phyloP scores from a whole-genome alignment of 2,329 filamentous ascomycete genomes.

The Verruconis gallopava region DNA sequence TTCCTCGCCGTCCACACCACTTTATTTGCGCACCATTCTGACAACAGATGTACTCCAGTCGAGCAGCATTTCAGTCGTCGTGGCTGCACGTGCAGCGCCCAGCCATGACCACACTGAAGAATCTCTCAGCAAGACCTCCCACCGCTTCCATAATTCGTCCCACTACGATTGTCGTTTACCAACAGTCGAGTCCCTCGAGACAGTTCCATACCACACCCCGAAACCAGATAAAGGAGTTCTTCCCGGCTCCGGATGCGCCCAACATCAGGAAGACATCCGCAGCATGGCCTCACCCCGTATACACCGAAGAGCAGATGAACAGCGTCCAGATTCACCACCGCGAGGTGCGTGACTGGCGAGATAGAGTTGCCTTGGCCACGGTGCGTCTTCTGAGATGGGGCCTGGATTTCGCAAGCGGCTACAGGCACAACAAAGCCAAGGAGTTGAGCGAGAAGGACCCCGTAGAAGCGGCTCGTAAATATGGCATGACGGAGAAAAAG shows the following conservation, averaged over 20 bases:
- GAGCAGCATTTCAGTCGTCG: conserved; percentile 1
- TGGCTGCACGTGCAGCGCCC: neutral
- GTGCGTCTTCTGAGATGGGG: conserved; percentile 65
- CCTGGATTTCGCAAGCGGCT: conserved; percentile 72
- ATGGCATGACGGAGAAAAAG: conserved; percentile 65
- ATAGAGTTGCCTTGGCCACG: conserved; percentile 64
- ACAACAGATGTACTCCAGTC: conserved; percentile 8
- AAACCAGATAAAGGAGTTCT: conserved; percentile 30
- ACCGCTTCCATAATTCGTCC: conserved; percentile 2
- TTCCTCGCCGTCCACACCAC: no score
- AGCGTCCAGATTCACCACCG: conserved; percentile 64
- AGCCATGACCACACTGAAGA: conserved; percentile 3
- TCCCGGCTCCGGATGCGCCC: conserved; percentile 31
- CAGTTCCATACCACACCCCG: conserved; percentile 1
- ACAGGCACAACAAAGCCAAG: conserved; percentile 53
- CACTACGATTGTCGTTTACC: neutral
- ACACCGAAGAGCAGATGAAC: conserved; percentile 68
- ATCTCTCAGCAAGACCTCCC: neutral
- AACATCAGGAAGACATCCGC: conserved; percentile 32
- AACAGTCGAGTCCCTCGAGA: neutral
- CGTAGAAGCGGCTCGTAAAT: conserved; percentile 47
- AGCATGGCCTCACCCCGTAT: conserved; percentile 38
- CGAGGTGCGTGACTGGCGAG: conserved; percentile 56
- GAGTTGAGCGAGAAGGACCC: conserved; percentile 24
- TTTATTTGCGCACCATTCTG: no score